Evolutionary conservation across 257 asterid genomes (phyloP).

Genomic region (Plantago major): DNA sequence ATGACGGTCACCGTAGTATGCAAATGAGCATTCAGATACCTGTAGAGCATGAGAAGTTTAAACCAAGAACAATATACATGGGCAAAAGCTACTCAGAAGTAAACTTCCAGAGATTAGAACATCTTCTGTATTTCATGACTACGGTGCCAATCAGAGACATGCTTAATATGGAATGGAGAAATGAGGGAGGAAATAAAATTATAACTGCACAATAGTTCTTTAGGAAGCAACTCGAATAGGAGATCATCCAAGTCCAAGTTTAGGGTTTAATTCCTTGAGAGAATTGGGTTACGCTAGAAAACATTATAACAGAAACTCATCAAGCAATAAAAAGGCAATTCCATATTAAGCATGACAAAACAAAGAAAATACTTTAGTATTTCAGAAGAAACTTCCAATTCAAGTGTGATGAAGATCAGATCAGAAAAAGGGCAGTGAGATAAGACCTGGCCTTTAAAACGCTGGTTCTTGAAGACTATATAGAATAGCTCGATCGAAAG

Average conservation of each 20-base stretch:
- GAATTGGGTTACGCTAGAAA: not conserved
- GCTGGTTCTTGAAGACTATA: no score
- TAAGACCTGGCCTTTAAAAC: no score
- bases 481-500: no score
- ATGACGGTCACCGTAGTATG: conserved; percentile 64
- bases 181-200: not conserved
- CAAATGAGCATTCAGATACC: conserved; percentile 61
- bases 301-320: not conserved
- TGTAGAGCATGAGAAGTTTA: conserved; percentile 27
- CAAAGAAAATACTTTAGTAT: no score
- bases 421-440: no score
- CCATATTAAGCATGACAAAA: not conserved
- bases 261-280: not conserved
- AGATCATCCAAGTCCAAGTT: not conserved
- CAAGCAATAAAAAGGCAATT: not conserved
- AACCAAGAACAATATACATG: not conserved
- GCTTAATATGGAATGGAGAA: not conserved
- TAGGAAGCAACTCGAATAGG: not conserved
- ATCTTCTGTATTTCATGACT: not conserved
- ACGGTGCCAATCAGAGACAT: not conserved
- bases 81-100: not conserved
- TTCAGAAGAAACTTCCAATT: no score
- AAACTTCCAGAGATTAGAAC: not conserved
- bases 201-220: not conserved
- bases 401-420: no score